Evolutionary conservation across 495 filamentous ascomycete genomes (phyloP), one percentile per base, ranked within the genome.

Genomic region (Lophiotrema nucula): DNA sequence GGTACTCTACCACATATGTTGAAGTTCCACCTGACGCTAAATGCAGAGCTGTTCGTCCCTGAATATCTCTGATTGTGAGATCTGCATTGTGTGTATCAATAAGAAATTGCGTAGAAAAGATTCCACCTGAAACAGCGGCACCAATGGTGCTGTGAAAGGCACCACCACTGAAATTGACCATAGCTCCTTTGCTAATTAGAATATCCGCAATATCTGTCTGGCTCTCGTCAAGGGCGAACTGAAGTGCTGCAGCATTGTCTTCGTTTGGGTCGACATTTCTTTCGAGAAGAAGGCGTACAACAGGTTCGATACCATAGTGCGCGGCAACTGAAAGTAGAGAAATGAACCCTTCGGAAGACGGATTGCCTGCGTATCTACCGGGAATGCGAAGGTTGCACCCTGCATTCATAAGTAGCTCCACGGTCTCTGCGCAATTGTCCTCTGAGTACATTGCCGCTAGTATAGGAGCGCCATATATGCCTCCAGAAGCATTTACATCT

Each of bases 21-120:
- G 26, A 38, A 6, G 21, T 33, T 8, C 11, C 3, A n/a, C 11
- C 21, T 2, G 44, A 42, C 23, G 53, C 53, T 3, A 47, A 16
- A 27, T 56, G 53, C 10, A 56, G 28, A 15, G 22, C 18, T 13
- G 42, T 56, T 26, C 53, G 43, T 12, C 43, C 53, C 24, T 56
- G 13, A 15, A 1, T 2, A 22, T 48, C 53, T 38, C 1, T 8
- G 6, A 12, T 44, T 3, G 16, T 4, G 15, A 2, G 25, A 13
- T 56, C 53, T 4, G 28, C 53, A 25, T 18, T 8, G 2, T 21
- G 42, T 4, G 18, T 39, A 1, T 48, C 53, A 26, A 56, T 18
- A 1, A 56, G 18, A 15, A 41, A 56, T 15, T n/a, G 6, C 6
- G 48, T 15, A 3, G 19, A 41, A 11, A 28, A 6, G 16, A 47